Evolutionary conservation across 139 green algal species (phyloP).

Genomic region (Chlamydomonas sp.): DNA sequence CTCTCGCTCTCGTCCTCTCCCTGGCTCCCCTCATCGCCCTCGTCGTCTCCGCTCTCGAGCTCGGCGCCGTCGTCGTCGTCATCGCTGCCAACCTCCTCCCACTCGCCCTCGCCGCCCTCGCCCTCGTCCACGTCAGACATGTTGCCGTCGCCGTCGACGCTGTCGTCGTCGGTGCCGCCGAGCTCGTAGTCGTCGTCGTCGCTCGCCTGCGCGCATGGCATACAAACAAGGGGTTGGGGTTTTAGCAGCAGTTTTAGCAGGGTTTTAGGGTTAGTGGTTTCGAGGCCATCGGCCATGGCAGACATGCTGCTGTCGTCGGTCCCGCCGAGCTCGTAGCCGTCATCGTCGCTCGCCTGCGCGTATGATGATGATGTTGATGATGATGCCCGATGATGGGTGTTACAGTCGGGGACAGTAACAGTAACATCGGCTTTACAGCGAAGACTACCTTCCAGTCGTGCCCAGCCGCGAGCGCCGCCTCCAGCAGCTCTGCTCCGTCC

Average conservation of each 20-base stretch:
- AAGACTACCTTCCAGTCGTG: no score
- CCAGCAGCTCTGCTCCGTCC: conserved; percentile 78
- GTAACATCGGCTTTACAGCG: no score
- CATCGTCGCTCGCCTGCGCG: conserved; percentile 24
- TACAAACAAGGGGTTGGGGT: conserved; percentile 14
- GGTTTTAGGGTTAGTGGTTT: no score
- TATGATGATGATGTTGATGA: conserved; percentile 1
- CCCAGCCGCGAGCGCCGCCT: conserved; percentile 46
- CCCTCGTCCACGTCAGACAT: conserved; percentile 10
- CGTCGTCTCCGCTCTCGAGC: conserved; percentile 23
- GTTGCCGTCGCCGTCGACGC: no score
- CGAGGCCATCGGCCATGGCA: no score
- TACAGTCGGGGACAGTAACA: no score
- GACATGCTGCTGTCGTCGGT: conserved; percentile 27
- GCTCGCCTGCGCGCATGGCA: conserved; percentile 16
- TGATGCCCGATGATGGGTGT: no score
- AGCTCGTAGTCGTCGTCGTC: conserved; percentile 28
- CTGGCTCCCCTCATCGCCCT: conserved; percentile 11
- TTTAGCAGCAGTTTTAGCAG: no score
- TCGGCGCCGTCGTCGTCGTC: neutral
- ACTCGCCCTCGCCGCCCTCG: conserved; percentile 19
- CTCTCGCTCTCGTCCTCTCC: conserved; percentile 21
- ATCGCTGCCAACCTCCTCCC: conserved; percentile 4
- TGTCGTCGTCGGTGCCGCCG: conserved; percentile 25
- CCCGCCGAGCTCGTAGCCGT: conserved; percentile 19